These are phyloP conservation scores for Leccinum disarticulatum DNA, from an alignment of 768 basidiomycete species.

Conservation along the genomic window DNA sequence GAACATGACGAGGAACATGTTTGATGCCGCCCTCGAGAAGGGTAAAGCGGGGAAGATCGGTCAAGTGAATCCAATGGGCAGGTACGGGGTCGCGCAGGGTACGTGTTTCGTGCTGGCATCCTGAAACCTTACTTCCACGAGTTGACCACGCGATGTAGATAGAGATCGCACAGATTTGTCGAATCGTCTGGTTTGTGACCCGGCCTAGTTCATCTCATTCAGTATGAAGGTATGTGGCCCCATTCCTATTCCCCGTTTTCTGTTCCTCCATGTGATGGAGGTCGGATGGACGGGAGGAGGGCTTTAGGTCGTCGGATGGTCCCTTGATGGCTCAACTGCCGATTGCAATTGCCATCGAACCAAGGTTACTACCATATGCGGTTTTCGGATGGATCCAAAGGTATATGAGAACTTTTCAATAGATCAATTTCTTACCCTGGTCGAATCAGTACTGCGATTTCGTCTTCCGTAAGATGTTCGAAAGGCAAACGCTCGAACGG, in stretches of 20 bases:
- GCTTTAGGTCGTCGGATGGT: slow-evolving; percentile 34
- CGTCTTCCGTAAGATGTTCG: slow-evolving; percentile 84
- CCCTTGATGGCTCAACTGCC: slow-evolving; percentile 78
- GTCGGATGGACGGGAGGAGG: no score
- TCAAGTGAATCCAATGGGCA: slow-evolving; percentile 73
- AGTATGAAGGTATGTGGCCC: slow-evolving; percentile 53
- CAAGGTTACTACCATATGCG: slow-evolving; percentile 73
- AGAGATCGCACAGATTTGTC: slow-evolving; percentile 74
- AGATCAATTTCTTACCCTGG: slow-evolving; percentile 12
- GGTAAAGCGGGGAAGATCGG: slow-evolving; percentile 80
- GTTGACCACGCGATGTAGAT: slow-evolving; percentile 29
- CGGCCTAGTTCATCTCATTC: slow-evolving; percentile 72
- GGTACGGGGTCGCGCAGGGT: slow-evolving; percentile 85
- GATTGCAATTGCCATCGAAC: slow-evolving; percentile 74
- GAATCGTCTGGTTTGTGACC: slow-evolving; percentile 14
- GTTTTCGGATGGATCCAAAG: slow-evolving; percentile 80
- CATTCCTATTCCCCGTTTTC: not conserved
- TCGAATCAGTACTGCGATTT: slow-evolving; percentile 70
- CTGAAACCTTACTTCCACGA: slow-evolving; percentile 15
- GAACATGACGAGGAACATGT: slow-evolving; percentile 80
- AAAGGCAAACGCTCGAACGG: slow-evolving; percentile 47
- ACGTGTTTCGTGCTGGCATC: slow-evolving; percentile 11
- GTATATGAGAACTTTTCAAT: slow-evolving; percentile 33
- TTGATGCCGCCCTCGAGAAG: slow-evolving; percentile 71
- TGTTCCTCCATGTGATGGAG: slow-evolving; percentile 33